Percentiles rank a stretch among this genome's conserved stretches.
Conservation (phyloP, 768 basidiomycete species). For the Mycena venus region DNA sequence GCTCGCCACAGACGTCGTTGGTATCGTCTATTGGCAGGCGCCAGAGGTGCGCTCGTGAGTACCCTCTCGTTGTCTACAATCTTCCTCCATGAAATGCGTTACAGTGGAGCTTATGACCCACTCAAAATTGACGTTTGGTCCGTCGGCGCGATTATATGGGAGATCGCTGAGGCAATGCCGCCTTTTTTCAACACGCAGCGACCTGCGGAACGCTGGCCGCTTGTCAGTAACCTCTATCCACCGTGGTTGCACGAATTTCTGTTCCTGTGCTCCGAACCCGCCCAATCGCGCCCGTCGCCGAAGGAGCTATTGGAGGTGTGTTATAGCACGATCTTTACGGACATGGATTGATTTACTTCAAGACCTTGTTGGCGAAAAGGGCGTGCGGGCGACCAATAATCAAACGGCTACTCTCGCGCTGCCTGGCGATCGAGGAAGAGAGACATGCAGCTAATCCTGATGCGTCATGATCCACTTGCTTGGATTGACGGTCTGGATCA, state of each 20-base stretch:
- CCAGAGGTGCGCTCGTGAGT: constrained; percentile 83
- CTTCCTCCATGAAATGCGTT: constrained; percentile 4
- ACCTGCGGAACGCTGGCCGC: constrained; percentile 75
- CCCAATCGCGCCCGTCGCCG: constrained; percentile 65
- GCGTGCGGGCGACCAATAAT: constrained; percentile 79
- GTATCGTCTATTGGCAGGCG: too few relatives aligned
- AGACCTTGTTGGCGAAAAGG: constrained; percentile 77
- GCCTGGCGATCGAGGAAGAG: constrained; percentile 69
- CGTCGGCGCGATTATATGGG: constrained; percentile 87
- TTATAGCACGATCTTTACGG: background rate
- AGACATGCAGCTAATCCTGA: background rate
- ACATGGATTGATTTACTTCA: background rate
- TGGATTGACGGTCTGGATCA: too few relatives aligned
- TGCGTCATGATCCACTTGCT: background rate
- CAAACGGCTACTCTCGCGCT: constrained; percentile 74
- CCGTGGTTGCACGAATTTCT: constrained; percentile 82
- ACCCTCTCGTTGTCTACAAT: too few relatives aligned
- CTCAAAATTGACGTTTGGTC: constrained; percentile 87
- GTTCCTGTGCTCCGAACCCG: constrained; percentile 72
- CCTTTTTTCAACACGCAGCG: constrained; percentile 75
- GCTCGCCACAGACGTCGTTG: constrained; percentile 68
- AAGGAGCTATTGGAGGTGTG: constrained; percentile 71
- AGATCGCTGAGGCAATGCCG: constrained; percentile 80
- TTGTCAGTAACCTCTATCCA: constrained; percentile 69
- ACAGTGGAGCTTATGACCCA: constrained; percentile 77